Base-by-base conservation (phyloP, 2,329 filamentous ascomycete species). In the Colletotrichum tamarilloi region DNA sequence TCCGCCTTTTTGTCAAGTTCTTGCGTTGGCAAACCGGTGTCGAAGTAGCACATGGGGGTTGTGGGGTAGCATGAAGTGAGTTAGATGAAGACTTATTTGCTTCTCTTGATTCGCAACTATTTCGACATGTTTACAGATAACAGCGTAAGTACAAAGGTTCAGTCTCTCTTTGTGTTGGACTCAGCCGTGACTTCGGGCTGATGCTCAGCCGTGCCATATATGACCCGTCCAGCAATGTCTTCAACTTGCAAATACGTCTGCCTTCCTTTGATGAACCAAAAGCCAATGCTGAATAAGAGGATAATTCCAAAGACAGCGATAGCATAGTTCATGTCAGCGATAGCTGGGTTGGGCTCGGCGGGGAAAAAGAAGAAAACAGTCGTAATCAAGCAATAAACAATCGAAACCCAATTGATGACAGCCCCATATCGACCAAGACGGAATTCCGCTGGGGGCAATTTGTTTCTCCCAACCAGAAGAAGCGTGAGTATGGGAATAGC, bases 401-500 rank as follows among this genome's bases (percentile, higher is more conserved):
- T 46, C 16, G 42, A 46, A 19, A 46, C 42, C 42, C 42, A 46
- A 19, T 46, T 46, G 19, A 46, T 16, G 35, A 16, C 35, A 5
- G 35, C 35, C 14, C 35, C 35, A 16, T 14, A 38, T 16, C 7
- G 19, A 46, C 16, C 42, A 46, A 46, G 42, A 8, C 42, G 19
- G 42, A 46, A 46, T n/a, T 46, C 42, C 19, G 16, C 19, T 19
- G 42, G 42, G 7, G 42, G 42, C 14, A 46, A 6, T 46, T 46
- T 46, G 8, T 16, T 46, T 28, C 62, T 53, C 46, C 9, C 67
- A 22, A 69, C 14, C 6, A 64, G 5, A 16, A 19, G 42, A n/a
- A 46, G 42, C 19, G 42, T n/a, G 85, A 46, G 42, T 19, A 46
- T n/a, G 19, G 42, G 42, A n/a, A 63, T 68, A 8, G 26, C 84